Conservation (phyloP, 768 basidiomycete species). For the Solioccasus polychromus region DNA sequence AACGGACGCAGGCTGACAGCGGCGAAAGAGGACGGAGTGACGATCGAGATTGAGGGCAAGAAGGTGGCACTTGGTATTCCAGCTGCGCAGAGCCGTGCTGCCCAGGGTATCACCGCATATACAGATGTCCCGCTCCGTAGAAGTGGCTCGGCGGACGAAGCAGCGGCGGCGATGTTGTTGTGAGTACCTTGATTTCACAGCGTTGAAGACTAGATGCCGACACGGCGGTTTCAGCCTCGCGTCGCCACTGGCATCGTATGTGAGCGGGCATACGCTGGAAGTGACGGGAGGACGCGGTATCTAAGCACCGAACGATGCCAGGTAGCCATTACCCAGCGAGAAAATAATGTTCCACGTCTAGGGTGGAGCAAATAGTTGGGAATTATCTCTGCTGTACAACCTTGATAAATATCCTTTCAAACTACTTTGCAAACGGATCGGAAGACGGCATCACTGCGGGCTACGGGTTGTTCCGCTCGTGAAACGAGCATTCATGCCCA, state of each 20-base stretch:
- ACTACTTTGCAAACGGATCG: no score
- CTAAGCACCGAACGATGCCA: conserved; percentile 26
- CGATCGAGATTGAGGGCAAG: conserved; percentile 80
- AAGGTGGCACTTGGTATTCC: conserved; percentile 83
- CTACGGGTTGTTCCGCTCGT: background rate
- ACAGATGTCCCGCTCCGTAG: conserved; percentile 63
- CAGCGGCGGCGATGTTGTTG: conserved; percentile 74
- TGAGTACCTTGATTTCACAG: conserved; percentile 36
- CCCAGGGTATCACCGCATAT: conserved; percentile 41
- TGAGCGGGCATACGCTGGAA: conserved; percentile 80
- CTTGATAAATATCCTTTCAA: no score
- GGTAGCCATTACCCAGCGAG: no score
- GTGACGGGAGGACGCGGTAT: conserved; percentile 82
- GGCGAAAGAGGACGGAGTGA: conserved; percentile 72
- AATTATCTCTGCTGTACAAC: no score
- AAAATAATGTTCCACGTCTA: no score
- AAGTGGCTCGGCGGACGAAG: conserved; percentile 71
- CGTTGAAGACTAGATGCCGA: background rate
- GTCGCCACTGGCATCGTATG: conserved; percentile 76
- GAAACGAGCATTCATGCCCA: conserved; percentile 50
- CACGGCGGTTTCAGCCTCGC: conserved; percentile 51
- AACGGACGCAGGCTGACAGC: conserved; percentile 58
- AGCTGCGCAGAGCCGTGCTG: conserved; percentile 40
- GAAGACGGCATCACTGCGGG: background rate
- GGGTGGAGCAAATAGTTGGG: no score